Conservation (phyloP, 768 basidiomycete genomes). For the Terana coerulea region DNA sequence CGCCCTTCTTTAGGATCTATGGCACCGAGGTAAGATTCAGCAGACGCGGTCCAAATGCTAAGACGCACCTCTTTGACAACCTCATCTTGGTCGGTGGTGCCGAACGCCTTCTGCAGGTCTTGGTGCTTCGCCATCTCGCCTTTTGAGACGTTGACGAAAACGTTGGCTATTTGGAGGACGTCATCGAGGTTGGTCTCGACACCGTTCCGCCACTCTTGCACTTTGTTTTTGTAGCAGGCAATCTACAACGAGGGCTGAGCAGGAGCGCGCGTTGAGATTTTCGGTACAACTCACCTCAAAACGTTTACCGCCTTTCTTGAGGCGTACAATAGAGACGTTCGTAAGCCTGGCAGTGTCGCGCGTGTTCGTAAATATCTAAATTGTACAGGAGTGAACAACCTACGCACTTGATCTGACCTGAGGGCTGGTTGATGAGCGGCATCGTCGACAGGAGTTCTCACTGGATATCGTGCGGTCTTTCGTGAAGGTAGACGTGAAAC, state of each 20-base stretch:
- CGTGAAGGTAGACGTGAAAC: too few relatives aligned
- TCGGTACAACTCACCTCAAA: constrained; percentile 87
- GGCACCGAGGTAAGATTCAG: neutral
- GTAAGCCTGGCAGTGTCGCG: constrained; percentile 61
- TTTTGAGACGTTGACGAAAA: constrained; percentile 95
- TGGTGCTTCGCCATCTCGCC: constrained; percentile 87
- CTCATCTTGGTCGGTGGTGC: constrained; percentile 63
- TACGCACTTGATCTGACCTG: constrained; percentile 81
- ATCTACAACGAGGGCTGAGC: constrained; percentile 45
- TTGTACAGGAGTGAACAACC: neutral
- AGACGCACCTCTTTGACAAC: constrained; percentile 73
- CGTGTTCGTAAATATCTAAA: constrained; percentile 11
- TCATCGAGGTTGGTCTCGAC: constrained; percentile 94
- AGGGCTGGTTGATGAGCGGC: constrained; percentile 75
- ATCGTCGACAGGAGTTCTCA: neutral
- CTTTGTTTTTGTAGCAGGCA: constrained; percentile 99
- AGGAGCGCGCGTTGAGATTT: neutral
- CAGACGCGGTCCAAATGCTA: neutral
- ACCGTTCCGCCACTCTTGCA: constrained; percentile 92
- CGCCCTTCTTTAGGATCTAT: constrained; percentile 93
- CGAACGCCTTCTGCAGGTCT: constrained; percentile 91
- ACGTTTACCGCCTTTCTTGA: constrained; percentile 96
- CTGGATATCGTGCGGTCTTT: neutral
- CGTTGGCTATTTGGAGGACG: constrained; percentile 93
- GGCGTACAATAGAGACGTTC: constrained; percentile 92